A percentile compares a stretch with the other conserved stretches of the same genome.
Evolutionary conservation across 768 basidiomycete genomes (phyloP).

Genomic region (Amanita rubescens): DNA sequence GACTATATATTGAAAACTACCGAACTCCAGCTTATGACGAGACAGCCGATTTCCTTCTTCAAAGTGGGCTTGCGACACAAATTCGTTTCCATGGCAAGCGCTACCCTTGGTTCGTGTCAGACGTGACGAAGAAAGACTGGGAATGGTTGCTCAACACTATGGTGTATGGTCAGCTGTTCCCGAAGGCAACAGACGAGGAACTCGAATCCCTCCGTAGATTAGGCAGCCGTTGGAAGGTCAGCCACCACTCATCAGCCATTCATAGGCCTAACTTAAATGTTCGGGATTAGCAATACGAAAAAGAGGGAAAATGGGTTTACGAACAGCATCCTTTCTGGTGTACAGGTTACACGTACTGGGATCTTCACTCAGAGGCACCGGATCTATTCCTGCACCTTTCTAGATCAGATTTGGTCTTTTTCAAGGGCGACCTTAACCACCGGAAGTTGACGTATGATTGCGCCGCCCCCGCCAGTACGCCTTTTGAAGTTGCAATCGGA

Average conservation of each 20-base stretch:
- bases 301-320: constrained; percentile 89
- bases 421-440: constrained; percentile 95
- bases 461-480: constrained; percentile 77
- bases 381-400: constrained; percentile 91
- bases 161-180: constrained; percentile 91
- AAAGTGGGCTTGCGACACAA: constrained; percentile 77
- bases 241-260: not conserved
- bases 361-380: constrained; percentile 73
- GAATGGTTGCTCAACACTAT: constrained; percentile 84
- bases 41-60: constrained; percentile 86
- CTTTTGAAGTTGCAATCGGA: constrained; percentile 87
- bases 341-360: constrained; percentile 95
- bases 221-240: constrained; percentile 85
- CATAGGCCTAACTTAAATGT: constrained; percentile 1
- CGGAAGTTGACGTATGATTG: constrained; percentile 87
- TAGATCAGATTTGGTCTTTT: constrained; percentile 82
- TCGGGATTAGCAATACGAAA: constrained; percentile 72
- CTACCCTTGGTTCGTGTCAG: constrained; percentile 91
- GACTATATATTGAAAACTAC: not conserved
- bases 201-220: constrained; percentile 73
- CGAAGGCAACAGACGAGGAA: constrained; percentile 72
- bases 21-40: constrained; percentile 4
- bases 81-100: constrained; percentile 95
- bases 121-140: constrained; percentile 92
- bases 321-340: constrained; percentile 95